Evolutionary conservation across 306 rosid genomes (phyloP), one percentile per base, ranked within the genome.

Genomic region (Cyclanthera cordifolia): DNA sequence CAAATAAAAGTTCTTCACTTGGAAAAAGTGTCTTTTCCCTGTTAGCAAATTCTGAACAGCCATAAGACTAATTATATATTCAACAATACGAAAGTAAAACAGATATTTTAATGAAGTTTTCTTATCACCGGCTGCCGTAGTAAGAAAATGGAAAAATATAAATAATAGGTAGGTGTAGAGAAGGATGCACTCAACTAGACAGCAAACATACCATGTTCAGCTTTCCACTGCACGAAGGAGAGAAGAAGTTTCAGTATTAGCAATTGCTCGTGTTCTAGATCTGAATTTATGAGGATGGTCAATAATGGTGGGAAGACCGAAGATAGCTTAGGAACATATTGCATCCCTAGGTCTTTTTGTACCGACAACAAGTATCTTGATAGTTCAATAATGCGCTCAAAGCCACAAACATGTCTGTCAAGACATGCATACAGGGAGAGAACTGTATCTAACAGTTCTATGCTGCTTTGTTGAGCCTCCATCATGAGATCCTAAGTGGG

Each of bases 231-330:
- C 64, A 89, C 50, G 76, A 87, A 83, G 54, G 82, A 71, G 71
- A 78, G 84, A 57, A 87, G 76, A 74, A 89, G 80, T 73, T 83
- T 93, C 79, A 88, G 61, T 53, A 74, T 64, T 45, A 89, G 84
- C 75, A 87, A 85, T 65, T 93, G 99, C 68, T 87, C 95, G 30
- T 93, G 91, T 68, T 90, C 96, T 41, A 90, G 91, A 72, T 89
- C 99, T 70, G 94, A 83, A 74, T 82, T 86, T 69, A 77, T 54
- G 24, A 93, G 86, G 67, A 87, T 79, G 1, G 72, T 68, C 80
- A 90, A 85, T 74, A 93, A 51, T 16, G 95, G 77, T 53, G 79
- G 75, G 77, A 82, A 52, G 51, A 61, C 76, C 32, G 87, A 82
- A 52, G 95, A 85, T 69, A 83, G 67, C 58, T 83, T 73, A 51